Base-by-base conservation (phyloP, 345 rosid genomes). In the Carallia pectinifolia region DNA sequence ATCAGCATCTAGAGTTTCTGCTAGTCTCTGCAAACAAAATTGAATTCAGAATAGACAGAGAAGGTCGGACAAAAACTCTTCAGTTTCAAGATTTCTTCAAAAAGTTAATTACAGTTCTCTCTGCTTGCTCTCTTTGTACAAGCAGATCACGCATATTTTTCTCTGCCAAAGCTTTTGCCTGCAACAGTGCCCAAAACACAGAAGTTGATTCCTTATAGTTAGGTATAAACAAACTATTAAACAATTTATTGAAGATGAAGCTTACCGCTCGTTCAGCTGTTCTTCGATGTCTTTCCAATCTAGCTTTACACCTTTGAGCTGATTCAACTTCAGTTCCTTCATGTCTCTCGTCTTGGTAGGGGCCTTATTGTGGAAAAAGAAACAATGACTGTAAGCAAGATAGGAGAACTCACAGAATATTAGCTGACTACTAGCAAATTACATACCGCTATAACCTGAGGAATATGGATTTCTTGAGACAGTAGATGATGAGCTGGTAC, bases 151-250 rank as follows among this genome's bases (percentile, higher is more conserved):
- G 96, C 92, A 80, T 89, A 67, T 92, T 95, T 85, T 91, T 91
- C 82, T 95, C 99, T 44, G 89, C 97, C 70, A 92, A 79, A 76
- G 99, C 97, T 82, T 92, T 95, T 67, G 96, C 99, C 98, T 91
- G 84, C 76, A 71, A 69, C n/a, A 71, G 40, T 5, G 50, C 71
- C 71, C 73, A 60, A 58, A 80, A 44, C 15, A 40, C 23, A 61
- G 52, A 62, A 44, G 38, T 67, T 54, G 67, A 5, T 64, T 59
- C 60, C 61, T 36, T 23, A 23, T 23, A 23, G 23, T 23, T 47
- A 1, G 17, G 58, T 17, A 55, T 62, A 64, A 53, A 31, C 39
- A 66, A 61, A 30, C 6, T 23, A 15, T 38, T 34, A 18, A 29
- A 15, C 39, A 30, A 5, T 53, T 48, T 52, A 27, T 33, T 17